Evolutionary conservation across 2,329 filamentous ascomycete genomes (phyloP).

Genomic region (Myriosclerotinia duriaeana): DNA sequence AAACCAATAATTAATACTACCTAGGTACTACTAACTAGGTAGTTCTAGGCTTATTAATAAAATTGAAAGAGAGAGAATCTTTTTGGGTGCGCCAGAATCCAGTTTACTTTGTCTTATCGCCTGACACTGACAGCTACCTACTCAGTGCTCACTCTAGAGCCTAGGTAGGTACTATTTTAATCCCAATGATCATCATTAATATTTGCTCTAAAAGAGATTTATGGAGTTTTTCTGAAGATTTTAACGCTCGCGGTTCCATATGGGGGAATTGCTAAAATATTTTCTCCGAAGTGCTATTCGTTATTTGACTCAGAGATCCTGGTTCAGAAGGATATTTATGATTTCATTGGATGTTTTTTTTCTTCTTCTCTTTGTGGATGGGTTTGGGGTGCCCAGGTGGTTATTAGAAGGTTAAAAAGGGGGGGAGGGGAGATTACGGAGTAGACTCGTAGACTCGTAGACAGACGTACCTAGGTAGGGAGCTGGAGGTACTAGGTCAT

Average conservation of each 20-base stretch:
- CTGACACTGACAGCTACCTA: no score
- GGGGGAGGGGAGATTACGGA: no score
- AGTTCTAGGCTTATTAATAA: no score
- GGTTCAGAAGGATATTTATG: neutral
- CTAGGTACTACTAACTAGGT: no score
- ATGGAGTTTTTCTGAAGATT: neutral
- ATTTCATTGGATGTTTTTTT: neutral
- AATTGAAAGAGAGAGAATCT: no score
- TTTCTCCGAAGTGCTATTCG: conserved; percentile 4
- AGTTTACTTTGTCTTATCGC: no score
- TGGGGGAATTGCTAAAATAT: neutral
- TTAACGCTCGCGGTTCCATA: conserved; percentile 15
- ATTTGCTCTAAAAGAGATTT: neutral
- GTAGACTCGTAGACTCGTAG: no score
- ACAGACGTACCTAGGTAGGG: no score
- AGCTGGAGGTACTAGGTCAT: no score
- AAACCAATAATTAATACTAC: no score
- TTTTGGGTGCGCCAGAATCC: no score
- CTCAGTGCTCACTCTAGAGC: neutral
- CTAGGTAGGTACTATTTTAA: neutral
- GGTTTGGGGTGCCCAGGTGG: neutral
- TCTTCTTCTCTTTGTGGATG: neutral
- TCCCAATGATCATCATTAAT: neutral
- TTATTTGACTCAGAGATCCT: neutral
- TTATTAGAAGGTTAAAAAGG: no score